Percentiles rank a stretch among this genome's conserved stretches.
Conservation (phyloP, 305 asterid genomes). For the Solanum chacoense region DNA sequence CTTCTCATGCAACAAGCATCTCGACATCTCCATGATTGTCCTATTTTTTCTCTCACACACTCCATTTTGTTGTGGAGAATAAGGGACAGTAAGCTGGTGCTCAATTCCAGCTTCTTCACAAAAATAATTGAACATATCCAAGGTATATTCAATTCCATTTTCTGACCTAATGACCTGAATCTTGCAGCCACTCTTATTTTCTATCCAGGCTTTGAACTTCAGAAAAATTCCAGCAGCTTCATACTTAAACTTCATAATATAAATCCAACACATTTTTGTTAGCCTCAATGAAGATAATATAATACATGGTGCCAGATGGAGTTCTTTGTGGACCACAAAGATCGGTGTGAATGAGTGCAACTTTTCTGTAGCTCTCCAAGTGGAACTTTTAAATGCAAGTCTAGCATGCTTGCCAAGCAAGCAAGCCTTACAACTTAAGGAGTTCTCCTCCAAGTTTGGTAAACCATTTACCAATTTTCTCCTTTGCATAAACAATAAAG, state of each 20-base stretch:
- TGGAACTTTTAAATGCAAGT: not conserved
- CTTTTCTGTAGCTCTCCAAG: not conserved
- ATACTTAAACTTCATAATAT: not conserved
- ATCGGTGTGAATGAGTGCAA: no score
- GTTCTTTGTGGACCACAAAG: no score
- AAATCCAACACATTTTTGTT: not conserved
- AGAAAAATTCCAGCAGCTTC: not conserved
- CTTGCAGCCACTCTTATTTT: not conserved
- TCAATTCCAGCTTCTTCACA: not conserved
- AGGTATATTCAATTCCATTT: not conserved
- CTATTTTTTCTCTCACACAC: not conserved
- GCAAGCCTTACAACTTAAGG: not conserved
- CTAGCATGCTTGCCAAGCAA: not conserved
- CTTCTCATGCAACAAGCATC: not conserved
- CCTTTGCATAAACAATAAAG: not conserved
- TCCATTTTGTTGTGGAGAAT: not conserved
- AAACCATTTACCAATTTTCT: no score
- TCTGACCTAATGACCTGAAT: not conserved
- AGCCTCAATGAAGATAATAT: not conserved
- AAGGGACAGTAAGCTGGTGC: not conserved
- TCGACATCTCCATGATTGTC: not conserved
- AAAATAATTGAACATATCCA: not conserved
- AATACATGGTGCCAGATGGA: not conserved
- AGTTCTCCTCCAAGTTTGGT: no score
- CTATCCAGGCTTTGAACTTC: not conserved